Evolutionary conservation across 2,329 filamentous ascomycete genomes (phyloP).

Genomic region (Verticillium tricorpus): DNA sequence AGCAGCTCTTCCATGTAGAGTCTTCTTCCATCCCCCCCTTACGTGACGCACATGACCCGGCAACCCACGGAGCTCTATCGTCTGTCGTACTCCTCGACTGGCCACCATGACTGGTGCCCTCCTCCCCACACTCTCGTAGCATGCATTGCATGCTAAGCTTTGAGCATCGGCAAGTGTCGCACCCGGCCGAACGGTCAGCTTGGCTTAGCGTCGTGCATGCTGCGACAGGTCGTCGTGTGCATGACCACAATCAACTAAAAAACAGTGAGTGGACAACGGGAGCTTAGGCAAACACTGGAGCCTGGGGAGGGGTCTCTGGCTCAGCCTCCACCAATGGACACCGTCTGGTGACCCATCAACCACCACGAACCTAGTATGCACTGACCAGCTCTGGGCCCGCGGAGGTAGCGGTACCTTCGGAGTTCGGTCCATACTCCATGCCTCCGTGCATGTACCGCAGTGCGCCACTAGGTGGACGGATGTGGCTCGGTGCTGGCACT

Average conservation of each 20-base stretch:
- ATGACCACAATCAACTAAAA: neutral
- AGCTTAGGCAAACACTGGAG: neutral
- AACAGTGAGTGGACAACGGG: neutral
- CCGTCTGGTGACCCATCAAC: neutral
- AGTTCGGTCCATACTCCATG: too few relatives aligned
- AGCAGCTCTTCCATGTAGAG: neutral
- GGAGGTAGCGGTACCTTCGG: too few relatives aligned
- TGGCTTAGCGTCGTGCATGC: neutral
- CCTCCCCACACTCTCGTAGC: neutral
- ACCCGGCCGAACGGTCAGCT: neutral
- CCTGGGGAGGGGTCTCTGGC: neutral
- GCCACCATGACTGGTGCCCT: neutral
- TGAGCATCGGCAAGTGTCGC: neutral
- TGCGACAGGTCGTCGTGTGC: neutral
- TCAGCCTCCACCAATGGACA: neutral
- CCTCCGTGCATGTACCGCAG: too few relatives aligned
- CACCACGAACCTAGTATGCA: neutral
- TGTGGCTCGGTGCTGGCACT: too few relatives aligned
- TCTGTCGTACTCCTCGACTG: neutral
- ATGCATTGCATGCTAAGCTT: neutral
- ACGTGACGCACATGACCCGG: neutral
- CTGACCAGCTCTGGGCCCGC: neutral
- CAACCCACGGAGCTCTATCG: neutral
- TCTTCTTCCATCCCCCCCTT: neutral
- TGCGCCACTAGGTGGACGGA: too few relatives aligned